A percentile compares a stretch with the other conserved stretches of the same genome.
Conservation (phyloP, 2,329 filamentous ascomycete species). For the Fragosphaeria purpurea region DNA sequence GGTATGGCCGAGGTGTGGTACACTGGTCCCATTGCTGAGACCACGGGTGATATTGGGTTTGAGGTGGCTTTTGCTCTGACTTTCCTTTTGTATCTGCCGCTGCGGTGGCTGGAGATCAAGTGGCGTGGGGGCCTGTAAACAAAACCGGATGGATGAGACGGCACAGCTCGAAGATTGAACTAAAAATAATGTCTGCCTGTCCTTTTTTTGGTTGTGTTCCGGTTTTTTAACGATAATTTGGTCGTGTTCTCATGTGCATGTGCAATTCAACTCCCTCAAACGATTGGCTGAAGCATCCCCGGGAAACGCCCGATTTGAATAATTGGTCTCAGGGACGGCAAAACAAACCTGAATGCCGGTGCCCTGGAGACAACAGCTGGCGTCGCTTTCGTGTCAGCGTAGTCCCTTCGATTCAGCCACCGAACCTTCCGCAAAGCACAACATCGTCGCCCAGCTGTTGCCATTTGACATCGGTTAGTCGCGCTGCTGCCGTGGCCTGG, state of each 20-base stretch:
- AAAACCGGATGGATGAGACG: neutral
- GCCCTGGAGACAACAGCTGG: too few relatives aligned
- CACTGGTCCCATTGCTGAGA: constrained; percentile 48
- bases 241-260: too few relatives aligned
- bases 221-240: too few relatives aligned
- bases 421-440: constrained; percentile 59
- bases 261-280: too few relatives aligned
- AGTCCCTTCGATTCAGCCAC: neutral
- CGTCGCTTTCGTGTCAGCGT: too few relatives aligned
- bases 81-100: constrained; percentile 35
- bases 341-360: too few relatives aligned
- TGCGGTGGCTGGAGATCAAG: constrained; percentile 33
- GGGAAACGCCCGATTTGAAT: too few relatives aligned
- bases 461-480: constrained; percentile 61
- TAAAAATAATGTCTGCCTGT: too few relatives aligned
- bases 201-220: too few relatives aligned
- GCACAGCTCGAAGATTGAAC: too few relatives aligned
- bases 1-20: constrained; percentile 54
- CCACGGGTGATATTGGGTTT: constrained; percentile 55
- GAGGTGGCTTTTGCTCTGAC: constrained; percentile 50
- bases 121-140: constrained; percentile 20
- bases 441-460: constrained; percentile 72
- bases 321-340: too few relatives aligned
- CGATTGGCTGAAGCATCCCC: too few relatives aligned
- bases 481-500: constrained; percentile 48